Conservation (phyloP, 495 filamentous ascomycete genomes). For the Penicillium robsamsonii region DNA sequence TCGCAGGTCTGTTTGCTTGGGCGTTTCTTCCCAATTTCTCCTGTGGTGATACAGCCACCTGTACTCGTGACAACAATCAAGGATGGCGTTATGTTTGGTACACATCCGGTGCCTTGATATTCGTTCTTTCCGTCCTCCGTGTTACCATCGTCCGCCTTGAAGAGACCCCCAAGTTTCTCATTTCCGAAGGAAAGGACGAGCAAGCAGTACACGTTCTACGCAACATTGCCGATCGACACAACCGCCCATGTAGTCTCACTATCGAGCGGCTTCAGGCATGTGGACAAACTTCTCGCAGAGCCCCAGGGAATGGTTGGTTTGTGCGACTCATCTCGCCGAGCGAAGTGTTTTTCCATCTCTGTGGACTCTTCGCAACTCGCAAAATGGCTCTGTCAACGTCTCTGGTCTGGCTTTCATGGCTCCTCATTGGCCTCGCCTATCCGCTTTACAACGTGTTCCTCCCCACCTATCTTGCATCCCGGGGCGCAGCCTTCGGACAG, state of each 20-base stretch:
- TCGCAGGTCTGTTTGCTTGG: conserved; percentile 45
- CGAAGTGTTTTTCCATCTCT: conserved; percentile 56
- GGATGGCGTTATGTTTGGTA: conserved; percentile 58
- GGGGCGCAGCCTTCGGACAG: conserved; percentile 46
- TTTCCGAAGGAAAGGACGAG: conserved; percentile 61
- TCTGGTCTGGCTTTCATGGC: conserved; percentile 68
- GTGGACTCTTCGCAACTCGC: conserved; percentile 61
- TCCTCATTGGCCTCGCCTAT: conserved; percentile 67
- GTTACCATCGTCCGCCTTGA: conserved; percentile 64
- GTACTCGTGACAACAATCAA: conserved; percentile 47
- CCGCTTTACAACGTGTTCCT: conserved; percentile 71
- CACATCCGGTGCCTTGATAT: conserved; percentile 62
- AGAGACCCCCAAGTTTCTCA: conserved; percentile 72
- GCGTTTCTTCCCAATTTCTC: conserved; percentile 43
- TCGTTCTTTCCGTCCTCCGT: conserved; percentile 62
- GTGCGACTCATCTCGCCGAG: conserved; percentile 36
- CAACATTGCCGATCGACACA: conserved; percentile 59
- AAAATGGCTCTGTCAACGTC: conserved; percentile 58
- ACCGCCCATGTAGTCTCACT: conserved; percentile 61
- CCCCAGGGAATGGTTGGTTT: background rate
- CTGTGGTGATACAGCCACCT: conserved; percentile 35
- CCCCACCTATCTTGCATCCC: conserved; percentile 46
- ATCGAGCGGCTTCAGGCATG: conserved; percentile 49
- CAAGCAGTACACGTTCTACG: conserved; percentile 60
- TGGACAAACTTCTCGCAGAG: conserved; percentile 17